Percentiles rank a stretch among this genome's conserved stretches.
phyloP scores from a whole-genome alignment of 2,329 filamentous ascomycete genomes.

The Microcera coccophila region DNA sequence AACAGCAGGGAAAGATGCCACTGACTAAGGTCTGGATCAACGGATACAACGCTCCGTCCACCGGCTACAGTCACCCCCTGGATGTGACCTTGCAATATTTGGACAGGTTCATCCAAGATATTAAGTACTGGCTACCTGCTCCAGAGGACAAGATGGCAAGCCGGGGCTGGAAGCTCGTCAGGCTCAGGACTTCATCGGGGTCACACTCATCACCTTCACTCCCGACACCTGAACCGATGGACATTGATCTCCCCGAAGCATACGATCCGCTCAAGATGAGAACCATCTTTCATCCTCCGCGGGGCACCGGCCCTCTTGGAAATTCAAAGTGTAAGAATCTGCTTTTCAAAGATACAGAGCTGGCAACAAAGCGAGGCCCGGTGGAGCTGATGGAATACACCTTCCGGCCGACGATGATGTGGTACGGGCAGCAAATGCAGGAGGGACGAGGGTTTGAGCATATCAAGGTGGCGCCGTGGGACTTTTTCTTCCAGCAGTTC shows the following conservation, averaged over 20 bases:
- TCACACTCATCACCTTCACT: neutral
- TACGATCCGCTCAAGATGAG: constrained; percentile 18
- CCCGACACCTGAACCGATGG: constrained; percentile 15
- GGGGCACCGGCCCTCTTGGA: constrained; percentile 17
- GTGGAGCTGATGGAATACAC: constrained; percentile 28
- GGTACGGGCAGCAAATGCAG: constrained; percentile 47
- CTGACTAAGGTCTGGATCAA: constrained; percentile 47
- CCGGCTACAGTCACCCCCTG: constrained; percentile 31
- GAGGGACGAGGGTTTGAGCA: constrained; percentile 50
- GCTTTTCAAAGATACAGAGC: constrained; percentile 39
- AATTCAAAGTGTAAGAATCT: constrained; percentile 40
- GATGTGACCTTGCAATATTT: constrained; percentile 43
- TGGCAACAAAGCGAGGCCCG: constrained; percentile 1
- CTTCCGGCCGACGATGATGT: constrained; percentile 47
- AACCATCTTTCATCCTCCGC: constrained; percentile 48
- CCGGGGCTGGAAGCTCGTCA: constrained; percentile 39
- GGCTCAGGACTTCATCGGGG: constrained; percentile 6
- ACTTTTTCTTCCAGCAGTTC: constrained; percentile 35
- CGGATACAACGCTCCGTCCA: constrained; percentile 26
- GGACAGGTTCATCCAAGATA: constrained; percentile 28
- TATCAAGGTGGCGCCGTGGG: constrained; percentile 43
- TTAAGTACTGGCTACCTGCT: constrained; percentile 37
- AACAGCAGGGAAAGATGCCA: constrained; percentile 30
- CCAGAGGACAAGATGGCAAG: constrained; percentile 21
- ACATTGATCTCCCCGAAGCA: constrained; percentile 18